A percentile compares a stretch with the other conserved stretches of the same genome.
These are phyloP conservation scores for Diaporthe citri DNA, from an alignment of 2,329 filamentous ascomycete species.

Conservation along the genomic window DNA sequence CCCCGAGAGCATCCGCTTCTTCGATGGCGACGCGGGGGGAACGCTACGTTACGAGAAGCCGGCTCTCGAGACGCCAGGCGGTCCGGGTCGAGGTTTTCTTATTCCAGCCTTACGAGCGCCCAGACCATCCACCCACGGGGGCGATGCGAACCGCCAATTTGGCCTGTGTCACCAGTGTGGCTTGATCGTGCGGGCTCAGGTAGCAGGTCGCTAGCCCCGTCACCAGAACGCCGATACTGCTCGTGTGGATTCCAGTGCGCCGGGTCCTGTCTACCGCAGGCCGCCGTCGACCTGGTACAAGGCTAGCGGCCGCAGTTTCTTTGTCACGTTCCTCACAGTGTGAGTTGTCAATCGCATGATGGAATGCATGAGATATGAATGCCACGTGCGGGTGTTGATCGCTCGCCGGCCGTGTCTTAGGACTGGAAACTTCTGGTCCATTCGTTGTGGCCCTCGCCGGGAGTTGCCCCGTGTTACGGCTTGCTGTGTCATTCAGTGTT, in stretches of 20 bases:
- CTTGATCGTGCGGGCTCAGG: background rate
- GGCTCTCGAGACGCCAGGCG: constrained; percentile 16
- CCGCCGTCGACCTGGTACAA: background rate
- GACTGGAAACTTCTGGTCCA: constrained; percentile 3
- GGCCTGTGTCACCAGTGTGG: constrained; percentile 11
- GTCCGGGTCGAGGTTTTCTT: constrained; percentile 8
- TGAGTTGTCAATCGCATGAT: background rate
- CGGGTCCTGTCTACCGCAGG: constrained; percentile 9
- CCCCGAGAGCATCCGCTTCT: background rate
- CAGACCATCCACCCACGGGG: constrained; percentile 8
- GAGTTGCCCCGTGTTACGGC: constrained; percentile 14
- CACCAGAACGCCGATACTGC: background rate
- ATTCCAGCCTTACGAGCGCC: constrained; percentile 10
- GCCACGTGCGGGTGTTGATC: constrained; percentile 22
- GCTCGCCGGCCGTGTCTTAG: constrained; percentile 8
- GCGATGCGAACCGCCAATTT: constrained; percentile 19
- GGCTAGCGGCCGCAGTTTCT: constrained; percentile 1
- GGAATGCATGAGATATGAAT: constrained; percentile 9
- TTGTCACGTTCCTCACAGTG: constrained; percentile 7
- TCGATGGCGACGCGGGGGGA: background rate
- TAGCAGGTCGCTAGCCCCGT: background rate
- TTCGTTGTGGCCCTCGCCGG: background rate
- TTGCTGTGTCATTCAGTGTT: background rate
- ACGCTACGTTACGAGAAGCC: background rate
- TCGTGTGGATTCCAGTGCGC: constrained; percentile 4